Evolutionary conservation across 2,329 filamentous ascomycete species (phyloP).

Genomic region (Aspergillus tubingensis): DNA sequence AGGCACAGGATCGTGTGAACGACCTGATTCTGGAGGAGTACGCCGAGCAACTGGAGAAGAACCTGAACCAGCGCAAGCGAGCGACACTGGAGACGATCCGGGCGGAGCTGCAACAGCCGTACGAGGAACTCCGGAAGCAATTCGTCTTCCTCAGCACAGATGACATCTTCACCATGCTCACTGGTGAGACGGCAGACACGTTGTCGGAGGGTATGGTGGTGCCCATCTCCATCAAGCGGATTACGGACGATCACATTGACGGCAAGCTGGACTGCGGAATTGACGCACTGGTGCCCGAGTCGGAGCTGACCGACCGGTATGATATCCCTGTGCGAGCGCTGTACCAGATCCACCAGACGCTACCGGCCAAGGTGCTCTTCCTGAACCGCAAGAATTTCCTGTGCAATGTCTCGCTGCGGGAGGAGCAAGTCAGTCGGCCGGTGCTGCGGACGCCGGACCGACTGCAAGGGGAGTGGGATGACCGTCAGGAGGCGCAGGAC

Average conservation of each 20-base stretch:
- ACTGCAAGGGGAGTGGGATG: conserved; percentile 83
- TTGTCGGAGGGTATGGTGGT: conserved; percentile 89
- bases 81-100: conserved; percentile 95
- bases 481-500: conserved; percentile 75
- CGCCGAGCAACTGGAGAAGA: conserved; percentile 88
- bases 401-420: conserved; percentile 80
- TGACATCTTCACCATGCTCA: conserved; percentile 94
- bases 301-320: conserved; percentile 74
- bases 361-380: conserved; percentile 83
- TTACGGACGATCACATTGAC: conserved; percentile 90
- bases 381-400: conserved; percentile 84
- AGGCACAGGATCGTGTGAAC: conserved; percentile 91
- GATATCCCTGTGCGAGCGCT: conserved; percentile 70
- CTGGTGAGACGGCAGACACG: conserved; percentile 84
- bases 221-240: conserved; percentile 81
- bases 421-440: conserved; percentile 74
- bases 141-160: conserved; percentile 71
- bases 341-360: conserved; percentile 77
- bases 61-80: conserved; percentile 91
- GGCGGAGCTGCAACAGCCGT: conserved; percentile 86
- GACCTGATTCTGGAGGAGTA: conserved; percentile 96
- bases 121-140: conserved; percentile 86
- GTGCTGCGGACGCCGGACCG: conserved; percentile 70
- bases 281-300: conserved; percentile 80
- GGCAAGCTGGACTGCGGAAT: conserved; percentile 92